Evolutionary conservation across 2,329 filamentous ascomycete genomes (phyloP), one percentile per base, ranked within the genome.

Genomic region (Pyrenophora teres): DNA sequence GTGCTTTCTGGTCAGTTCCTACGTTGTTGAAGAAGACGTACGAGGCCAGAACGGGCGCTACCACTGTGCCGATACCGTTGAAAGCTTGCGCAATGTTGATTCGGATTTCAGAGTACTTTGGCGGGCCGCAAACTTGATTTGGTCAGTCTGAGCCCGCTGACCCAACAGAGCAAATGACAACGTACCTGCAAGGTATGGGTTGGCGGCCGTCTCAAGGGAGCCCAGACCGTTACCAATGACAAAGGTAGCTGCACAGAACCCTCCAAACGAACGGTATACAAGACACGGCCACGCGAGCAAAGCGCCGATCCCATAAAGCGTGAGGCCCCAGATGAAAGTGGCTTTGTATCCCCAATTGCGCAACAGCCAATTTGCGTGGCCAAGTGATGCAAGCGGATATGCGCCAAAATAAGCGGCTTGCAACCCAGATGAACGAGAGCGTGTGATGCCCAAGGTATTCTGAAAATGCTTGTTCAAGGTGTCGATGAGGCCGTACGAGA

Each of bases 21-120:
- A 78, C 80, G 44, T 81, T 74, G 36, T 80, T 79, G 68, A 87
- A 87, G 72, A 87, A 86, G 41, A 86, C 84, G 42, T 83, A 81
- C 2, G 78, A 80, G 0, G 81, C 84, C 6, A 87, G 72, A 1
- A 87, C 78, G 0, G 84, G 84, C 0, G 82, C 82, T 13, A 84
- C 75, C 45, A 84, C 80, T 0, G 81, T 82, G 2, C 83, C 83
- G 31, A 84, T 76, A 12, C 80, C 83, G 59, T 86, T 82, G 53
- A 85, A 79, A 5, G 81, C 80, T 62, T 86, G 82, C 1, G 81
- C 79, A 27, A 85, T 70, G 56, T 85, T 83, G 64, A 86, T 80
- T 6, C 83, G 75, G 56, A 85, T 76, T 63, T 85, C 83, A 0
- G 78, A 78, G 65, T 84, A 84, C 49, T 78, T 75, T 0, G 83